These are phyloP conservation scores for Claviceps paspali DNA, from an alignment of 2,329 filamentous ascomycete species.

Conservation along the genomic window DNA sequence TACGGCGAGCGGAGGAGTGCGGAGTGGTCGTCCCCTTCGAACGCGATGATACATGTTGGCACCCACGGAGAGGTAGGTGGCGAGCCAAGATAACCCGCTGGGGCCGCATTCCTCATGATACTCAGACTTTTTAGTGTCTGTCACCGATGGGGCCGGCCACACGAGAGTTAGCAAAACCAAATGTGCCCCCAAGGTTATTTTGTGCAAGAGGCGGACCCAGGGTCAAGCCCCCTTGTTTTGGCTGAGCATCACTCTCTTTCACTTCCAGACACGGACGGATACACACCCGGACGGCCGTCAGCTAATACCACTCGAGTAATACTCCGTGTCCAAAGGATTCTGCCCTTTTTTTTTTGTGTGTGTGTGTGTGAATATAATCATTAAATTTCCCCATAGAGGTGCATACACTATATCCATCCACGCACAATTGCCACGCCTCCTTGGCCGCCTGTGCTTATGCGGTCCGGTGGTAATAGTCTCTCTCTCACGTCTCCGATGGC, in stretches of 20 bases:
- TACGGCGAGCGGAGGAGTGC: too few relatives aligned
- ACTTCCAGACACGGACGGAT: too few relatives aligned
- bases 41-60: neutral
- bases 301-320: neutral
- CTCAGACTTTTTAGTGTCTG: constrained; percentile 3
- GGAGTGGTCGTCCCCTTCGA: too few relatives aligned
- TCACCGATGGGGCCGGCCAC: neutral
- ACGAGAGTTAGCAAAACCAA: neutral
- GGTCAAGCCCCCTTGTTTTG: constrained; percentile 4
- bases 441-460: neutral
- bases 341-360: too few relatives aligned
- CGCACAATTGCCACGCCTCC: constrained; percentile 3
- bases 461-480: neutral
- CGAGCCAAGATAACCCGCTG: neutral
- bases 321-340: neutral
- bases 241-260: constrained; percentile 1
- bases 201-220: constrained; percentile 3
- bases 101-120: constrained; percentile 3
- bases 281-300: constrained; percentile 3
- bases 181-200: constrained; percentile 1
- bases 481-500: neutral
- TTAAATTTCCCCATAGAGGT: too few relatives aligned
- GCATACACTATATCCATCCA: neutral
- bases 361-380: too few relatives aligned
- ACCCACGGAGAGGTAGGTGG: neutral